Percentiles rank a stretch among this genome's conserved stretches.
Evolutionary conservation across 2,329 filamentous ascomycete genomes (phyloP).

Genomic region (Magnaporthales sp.): DNA sequence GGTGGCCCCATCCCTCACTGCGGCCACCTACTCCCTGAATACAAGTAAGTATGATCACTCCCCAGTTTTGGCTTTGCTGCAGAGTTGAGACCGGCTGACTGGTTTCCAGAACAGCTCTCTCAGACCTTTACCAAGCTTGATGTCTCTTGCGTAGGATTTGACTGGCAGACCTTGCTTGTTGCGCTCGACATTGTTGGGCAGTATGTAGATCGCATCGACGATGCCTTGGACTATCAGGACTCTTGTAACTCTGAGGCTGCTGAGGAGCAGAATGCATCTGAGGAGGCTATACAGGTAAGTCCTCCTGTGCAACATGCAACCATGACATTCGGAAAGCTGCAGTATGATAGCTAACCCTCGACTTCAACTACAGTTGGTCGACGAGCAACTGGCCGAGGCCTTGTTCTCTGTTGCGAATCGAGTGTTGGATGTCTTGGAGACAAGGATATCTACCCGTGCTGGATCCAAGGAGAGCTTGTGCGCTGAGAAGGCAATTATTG

Average conservation of each 20-base stretch:
- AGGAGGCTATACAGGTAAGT: slow-evolving; percentile 34
- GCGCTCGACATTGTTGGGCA: slow-evolving; percentile 37
- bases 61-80: neutral
- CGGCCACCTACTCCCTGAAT: slow-evolving; percentile 40
- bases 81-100: slow-evolving; percentile 16
- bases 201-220: slow-evolving; percentile 36
- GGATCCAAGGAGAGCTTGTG: slow-evolving; percentile 17
- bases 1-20: slow-evolving; percentile 33
- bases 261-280: slow-evolving; percentile 23
- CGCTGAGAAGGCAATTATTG: slow-evolving; percentile 32
- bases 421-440: neutral
- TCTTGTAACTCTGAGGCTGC: slow-evolving; percentile 20
- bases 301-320: slow-evolving; percentile 14
- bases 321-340: neutral
- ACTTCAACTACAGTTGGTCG: slow-evolving; percentile 23
- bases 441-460: slow-evolving; percentile 12
- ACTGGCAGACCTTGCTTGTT: slow-evolving; percentile 37
- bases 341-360: slow-evolving; percentile 7
- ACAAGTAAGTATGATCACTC: slow-evolving; percentile 20
- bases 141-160: slow-evolving; percentile 29
- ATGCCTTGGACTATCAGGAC: slow-evolving; percentile 28
- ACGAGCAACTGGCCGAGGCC: slow-evolving; percentile 35
- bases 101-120: slow-evolving; percentile 30
- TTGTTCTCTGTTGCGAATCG: slow-evolving; percentile 34
- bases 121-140: slow-evolving; percentile 41